phyloP scores from a whole-genome alignment of 768 basidiomycete genomes.

The Collybiopsis luxurians region DNA sequence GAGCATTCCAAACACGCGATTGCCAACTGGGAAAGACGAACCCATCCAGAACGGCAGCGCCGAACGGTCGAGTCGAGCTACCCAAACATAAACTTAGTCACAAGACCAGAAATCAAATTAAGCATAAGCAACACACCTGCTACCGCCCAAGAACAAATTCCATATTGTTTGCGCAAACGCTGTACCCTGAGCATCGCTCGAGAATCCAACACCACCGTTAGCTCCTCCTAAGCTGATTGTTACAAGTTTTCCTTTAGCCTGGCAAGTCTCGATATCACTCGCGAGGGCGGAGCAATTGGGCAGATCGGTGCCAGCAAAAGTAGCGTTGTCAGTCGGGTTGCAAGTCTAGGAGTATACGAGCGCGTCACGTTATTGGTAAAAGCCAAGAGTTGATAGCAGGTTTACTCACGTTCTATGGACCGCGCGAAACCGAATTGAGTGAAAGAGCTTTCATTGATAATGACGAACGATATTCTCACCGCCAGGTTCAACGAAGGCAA shows the following conservation, averaged over 20 bases:
- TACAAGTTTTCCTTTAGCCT: constrained; percentile 59
- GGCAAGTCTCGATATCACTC: constrained; percentile 61
- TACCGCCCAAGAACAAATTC: constrained; percentile 67
- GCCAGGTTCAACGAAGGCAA: constrained; percentile 66
- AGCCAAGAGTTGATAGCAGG: not conserved
- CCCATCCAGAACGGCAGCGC: constrained; percentile 72
- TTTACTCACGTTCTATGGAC: not conserved
- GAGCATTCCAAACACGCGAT: not conserved
- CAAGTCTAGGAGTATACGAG: constrained; percentile 46
- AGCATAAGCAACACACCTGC: constrained; percentile 16
- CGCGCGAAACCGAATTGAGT: too few relatives aligned
- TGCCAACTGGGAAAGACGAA: constrained; percentile 21
- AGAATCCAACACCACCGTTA: constrained; percentile 59
- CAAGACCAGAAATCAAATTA: not conserved
- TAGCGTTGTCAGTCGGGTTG: constrained; percentile 50
- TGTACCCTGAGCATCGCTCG: constrained; percentile 52
- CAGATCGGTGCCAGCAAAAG: constrained; percentile 61
- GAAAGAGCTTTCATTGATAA: too few relatives aligned
- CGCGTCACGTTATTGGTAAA: not conserved
- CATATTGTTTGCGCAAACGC: constrained; percentile 68
- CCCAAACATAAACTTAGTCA: constrained; percentile 26
- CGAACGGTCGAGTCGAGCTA: constrained; percentile 65
- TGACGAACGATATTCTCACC: constrained; percentile 29
- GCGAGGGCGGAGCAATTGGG: constrained; percentile 62
- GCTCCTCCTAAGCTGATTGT: constrained; percentile 62